phyloP scores from a whole-genome alignment of 2,329 filamentous ascomycete species.

The Hymenoscyphus infarciens region DNA sequence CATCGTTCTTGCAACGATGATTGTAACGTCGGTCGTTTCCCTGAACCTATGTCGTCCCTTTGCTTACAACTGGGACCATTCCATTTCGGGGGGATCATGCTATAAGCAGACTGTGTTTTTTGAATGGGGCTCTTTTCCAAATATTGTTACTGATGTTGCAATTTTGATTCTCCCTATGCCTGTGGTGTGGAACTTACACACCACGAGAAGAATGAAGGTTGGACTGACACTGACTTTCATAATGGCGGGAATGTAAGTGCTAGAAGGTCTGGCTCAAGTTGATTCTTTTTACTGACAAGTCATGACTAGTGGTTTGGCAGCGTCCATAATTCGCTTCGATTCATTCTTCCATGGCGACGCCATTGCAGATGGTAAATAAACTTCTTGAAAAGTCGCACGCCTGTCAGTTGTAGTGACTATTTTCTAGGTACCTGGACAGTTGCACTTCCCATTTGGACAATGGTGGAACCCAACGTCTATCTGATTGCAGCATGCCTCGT shows the following conservation, averaged over 20 bases:
- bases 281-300: background rate
- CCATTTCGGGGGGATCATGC: background rate
- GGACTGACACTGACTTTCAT: slow-evolving; percentile 6
- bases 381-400: no score
- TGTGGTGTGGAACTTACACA: slow-evolving; percentile 9
- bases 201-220: slow-evolving; percentile 1
- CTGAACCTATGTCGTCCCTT: background rate
- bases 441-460: slow-evolving; percentile 6
- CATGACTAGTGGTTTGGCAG: slow-evolving; percentile 4
- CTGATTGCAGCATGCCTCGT: slow-evolving; percentile 6
- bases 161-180: slow-evolving; percentile 2
- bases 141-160: slow-evolving; percentile 3
- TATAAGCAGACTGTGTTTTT: background rate
- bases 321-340: slow-evolving; percentile 10
- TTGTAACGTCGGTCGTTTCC: background rate
- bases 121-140: slow-evolving; percentile 3
- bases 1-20: background rate
- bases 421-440: slow-evolving; percentile 3
- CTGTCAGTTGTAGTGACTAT: no score
- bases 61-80: background rate
- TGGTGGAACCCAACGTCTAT: slow-evolving; percentile 5
- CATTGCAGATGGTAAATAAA: background rate
- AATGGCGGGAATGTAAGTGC: slow-evolving; percentile 3
- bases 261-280: background rate
- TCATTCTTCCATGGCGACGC: slow-evolving; percentile 6